phyloP scores from a whole-genome alignment of 345 rosid genomes.

The Anastatica hierochuntica region DNA sequence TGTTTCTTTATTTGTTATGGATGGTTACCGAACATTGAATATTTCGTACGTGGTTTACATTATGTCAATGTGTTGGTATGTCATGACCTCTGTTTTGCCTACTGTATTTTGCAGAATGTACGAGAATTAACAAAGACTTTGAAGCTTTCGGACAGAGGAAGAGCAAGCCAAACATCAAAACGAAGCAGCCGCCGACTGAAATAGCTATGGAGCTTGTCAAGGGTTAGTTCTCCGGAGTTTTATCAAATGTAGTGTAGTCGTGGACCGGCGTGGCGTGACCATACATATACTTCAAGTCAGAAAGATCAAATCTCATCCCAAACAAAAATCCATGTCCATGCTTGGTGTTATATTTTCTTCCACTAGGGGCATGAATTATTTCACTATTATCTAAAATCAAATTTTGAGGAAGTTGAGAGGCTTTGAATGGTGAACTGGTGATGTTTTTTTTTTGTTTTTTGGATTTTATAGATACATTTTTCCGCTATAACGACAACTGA shows the following conservation, averaged over 20 bases:
- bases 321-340: conserved; percentile 6
- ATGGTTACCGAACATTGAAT: too few relatives aligned
- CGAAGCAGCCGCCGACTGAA: too few relatives aligned
- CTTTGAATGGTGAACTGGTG: too few relatives aligned
- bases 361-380: conserved; percentile 16
- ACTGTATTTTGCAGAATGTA: conserved; percentile 16
- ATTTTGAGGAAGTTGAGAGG: not conserved
- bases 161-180: conserved; percentile 8
- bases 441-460: too few relatives aligned
- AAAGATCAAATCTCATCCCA: too few relatives aligned
- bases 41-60: too few relatives aligned
- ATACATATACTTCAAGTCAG: conserved; percentile 16
- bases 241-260: conserved; percentile 14
- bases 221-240: conserved; percentile 9
- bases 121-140: conserved; percentile 25
- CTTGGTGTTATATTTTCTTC: conserved; percentile 20
- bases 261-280: not conserved
- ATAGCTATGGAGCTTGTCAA: too few relatives aligned
- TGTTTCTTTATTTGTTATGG: not conserved
- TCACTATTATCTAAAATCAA: not conserved
- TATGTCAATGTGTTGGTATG: not conserved
- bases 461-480: too few relatives aligned
- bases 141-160: conserved; percentile 12
- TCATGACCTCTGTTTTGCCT: not conserved
- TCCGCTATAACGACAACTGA: too few relatives aligned